Percentiles rank a stretch among this genome's conserved stretches.
phyloP scores from a whole-genome alignment of 352 stramenopile genomes.

The Blastocystis sp. region DNA sequence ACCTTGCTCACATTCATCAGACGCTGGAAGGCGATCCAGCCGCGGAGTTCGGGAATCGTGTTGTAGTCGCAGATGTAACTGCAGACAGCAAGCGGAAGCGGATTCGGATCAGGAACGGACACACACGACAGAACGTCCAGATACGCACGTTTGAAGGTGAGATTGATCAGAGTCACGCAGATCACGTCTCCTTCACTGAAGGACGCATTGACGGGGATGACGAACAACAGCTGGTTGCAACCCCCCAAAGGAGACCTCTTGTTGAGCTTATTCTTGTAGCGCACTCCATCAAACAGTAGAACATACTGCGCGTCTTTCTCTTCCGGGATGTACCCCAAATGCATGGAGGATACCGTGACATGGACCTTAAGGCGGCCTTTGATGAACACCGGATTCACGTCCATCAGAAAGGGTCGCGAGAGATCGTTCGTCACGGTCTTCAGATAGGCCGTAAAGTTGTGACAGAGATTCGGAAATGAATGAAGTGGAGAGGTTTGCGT shows the following conservation, averaged over 20 bases:
- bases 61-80: slow-evolving; percentile 34
- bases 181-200: slow-evolving; percentile 6
- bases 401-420: slow-evolving; percentile 14
- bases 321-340: neutral
- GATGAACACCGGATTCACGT: neutral
- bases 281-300: neutral
- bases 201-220: neutral
- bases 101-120: neutral
- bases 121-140: slow-evolving; percentile 1
- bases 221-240: slow-evolving; percentile 4
- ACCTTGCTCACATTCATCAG: slow-evolving; percentile 20
- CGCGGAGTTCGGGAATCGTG: slow-evolving; percentile 8
- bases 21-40: slow-evolving; percentile 16
- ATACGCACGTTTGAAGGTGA: neutral
- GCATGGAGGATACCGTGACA: slow-evolving; percentile 3
- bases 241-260: neutral
- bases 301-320: neutral
- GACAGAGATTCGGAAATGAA: neutral
- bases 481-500: too few relatives aligned
- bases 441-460: slow-evolving; percentile 27
- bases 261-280: neutral
- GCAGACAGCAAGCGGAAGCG: neutral
- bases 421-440: slow-evolving; percentile 11
- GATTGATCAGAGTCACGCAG: neutral
- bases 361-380: neutral